Evolutionary conservation across 768 basidiomycete genomes (phyloP).

Genomic region (Phaeotremella fagi): DNA sequence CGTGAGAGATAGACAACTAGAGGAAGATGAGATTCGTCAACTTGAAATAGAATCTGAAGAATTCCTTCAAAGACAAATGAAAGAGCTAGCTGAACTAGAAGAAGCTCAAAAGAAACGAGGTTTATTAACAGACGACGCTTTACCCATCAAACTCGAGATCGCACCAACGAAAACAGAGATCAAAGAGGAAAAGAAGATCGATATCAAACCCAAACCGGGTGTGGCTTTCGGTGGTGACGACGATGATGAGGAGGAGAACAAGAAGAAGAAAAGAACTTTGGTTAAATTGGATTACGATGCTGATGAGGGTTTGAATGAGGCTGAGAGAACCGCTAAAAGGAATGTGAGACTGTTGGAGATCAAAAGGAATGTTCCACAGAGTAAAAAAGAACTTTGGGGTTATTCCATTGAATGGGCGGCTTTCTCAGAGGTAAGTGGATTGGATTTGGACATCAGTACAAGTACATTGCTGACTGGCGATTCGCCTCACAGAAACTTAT

Average conservation of each 20-base stretch:
- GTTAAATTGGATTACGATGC: constrained; percentile 77
- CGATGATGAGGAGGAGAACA: constrained; percentile 77
- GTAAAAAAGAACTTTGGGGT: constrained; percentile 56
- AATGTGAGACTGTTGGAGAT: constrained; percentile 76
- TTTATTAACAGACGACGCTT: constrained; percentile 82
- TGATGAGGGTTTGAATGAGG: constrained; percentile 44
- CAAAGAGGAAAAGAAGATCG: constrained; percentile 50
- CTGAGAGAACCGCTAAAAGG: constrained; percentile 71
- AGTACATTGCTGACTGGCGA: too few species aligned
- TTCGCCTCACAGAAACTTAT: constrained; percentile 73
- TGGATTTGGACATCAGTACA: too few species aligned
- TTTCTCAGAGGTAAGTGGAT: constrained; percentile 68
- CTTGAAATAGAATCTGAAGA: constrained; percentile 85
- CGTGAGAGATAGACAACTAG: constrained; percentile 71
- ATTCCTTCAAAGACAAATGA: constrained; percentile 90
- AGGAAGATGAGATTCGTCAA: constrained; percentile 81
- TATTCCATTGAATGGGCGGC: constrained; percentile 73
- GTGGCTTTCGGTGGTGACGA: constrained; percentile 70
- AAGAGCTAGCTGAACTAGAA: constrained; percentile 86
- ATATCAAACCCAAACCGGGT: constrained; percentile 18
- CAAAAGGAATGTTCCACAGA: constrained; percentile 65
- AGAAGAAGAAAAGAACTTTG: constrained; percentile 78
- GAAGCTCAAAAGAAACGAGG: constrained; percentile 88
- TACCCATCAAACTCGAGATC: constrained; percentile 80
- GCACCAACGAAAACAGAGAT: constrained; percentile 53